phyloP scores from a whole-genome alignment of 352 stramenopile species.

The Plasmopara muralis region DNA sequence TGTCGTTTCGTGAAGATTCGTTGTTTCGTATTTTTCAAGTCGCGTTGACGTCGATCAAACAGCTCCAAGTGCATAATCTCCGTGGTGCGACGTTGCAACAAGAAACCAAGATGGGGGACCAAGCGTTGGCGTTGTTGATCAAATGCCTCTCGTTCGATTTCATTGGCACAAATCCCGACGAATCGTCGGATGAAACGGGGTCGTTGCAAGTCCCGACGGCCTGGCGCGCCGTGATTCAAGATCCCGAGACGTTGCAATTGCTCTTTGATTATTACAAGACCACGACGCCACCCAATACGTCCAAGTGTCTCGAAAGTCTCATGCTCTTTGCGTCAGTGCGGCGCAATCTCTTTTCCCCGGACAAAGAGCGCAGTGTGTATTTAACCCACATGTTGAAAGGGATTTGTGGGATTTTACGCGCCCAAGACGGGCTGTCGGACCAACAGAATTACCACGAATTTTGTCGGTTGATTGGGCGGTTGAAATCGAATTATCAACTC shows the following conservation, averaged over 20 bases:
- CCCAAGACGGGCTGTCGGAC: constrained; percentile 95
- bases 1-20: constrained; percentile 96
- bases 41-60: constrained; percentile 92
- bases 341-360: constrained; percentile 94
- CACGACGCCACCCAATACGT: constrained; percentile 88
- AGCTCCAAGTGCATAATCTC: constrained; percentile 91
- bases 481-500: constrained; percentile 99
- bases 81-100: constrained; percentile 72
- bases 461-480: constrained; percentile 92
- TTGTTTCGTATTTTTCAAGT: constrained; percentile 96
- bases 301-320: constrained; percentile 94
- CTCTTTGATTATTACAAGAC: constrained; percentile 97
- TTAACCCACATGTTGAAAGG: constrained; percentile 89
- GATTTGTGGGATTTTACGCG: constrained; percentile 92
- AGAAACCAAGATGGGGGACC: constrained; percentile 90
- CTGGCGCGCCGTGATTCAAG: constrained; percentile 93
- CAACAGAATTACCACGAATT: constrained; percentile 99
- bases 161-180: constrained; percentile 97
- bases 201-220: constrained; percentile 96
- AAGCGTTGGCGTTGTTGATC: constrained; percentile 88
- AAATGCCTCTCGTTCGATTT: constrained; percentile 98
- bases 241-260: constrained; percentile 91
- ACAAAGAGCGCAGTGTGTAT: constrained; percentile 94
- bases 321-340: constrained; percentile 94
- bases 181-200: constrained; percentile 95